A percentile compares a stretch with the other conserved stretches of the same genome.
Conservation (phyloP, 768 basidiomycete species). For the Candolleomyces eurysporus region DNA sequence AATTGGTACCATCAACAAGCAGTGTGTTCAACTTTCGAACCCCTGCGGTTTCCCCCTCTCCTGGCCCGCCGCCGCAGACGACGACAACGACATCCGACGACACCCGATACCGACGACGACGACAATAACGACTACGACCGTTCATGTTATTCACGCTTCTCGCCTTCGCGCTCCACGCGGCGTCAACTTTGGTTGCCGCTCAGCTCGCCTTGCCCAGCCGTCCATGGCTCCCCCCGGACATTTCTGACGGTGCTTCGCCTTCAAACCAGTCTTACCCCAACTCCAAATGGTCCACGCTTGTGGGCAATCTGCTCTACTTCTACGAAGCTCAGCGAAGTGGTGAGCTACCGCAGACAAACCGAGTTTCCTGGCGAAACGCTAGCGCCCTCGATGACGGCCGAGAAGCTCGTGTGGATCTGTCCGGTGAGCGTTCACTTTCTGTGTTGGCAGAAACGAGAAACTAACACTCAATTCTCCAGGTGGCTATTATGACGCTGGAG, state of each 20-base stretch:
- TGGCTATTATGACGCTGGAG: constrained; percentile 93
- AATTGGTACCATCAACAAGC: neutral
- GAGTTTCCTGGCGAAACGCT: constrained; percentile 86
- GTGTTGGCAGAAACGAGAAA: neutral
- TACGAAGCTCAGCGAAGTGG: constrained; percentile 93
- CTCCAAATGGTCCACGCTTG: constrained; percentile 75
- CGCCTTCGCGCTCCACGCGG: constrained; percentile 18
- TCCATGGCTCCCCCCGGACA: constrained; percentile 61
- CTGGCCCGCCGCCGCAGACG: neutral
- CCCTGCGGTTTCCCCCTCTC: neutral
- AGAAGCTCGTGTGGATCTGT: constrained; percentile 71
- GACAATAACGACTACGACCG: constrained; percentile 7
- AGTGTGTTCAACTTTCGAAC: neutral
- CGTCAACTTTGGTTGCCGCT: constrained; percentile 31
- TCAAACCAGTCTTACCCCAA: constrained; percentile 55
- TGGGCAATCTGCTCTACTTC: constrained; percentile 83
- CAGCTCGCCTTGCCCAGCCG: constrained; percentile 67
- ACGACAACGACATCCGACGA: constrained; percentile 2
- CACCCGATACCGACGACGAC: neutral
- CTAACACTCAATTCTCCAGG: constrained; percentile 24
- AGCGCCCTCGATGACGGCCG: constrained; percentile 75
- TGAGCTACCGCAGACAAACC: constrained; percentile 58
- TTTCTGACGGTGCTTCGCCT: constrained; percentile 51
- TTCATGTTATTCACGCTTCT: constrained; percentile 10
- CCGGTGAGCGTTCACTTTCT: constrained; percentile 37